phyloP scores from a whole-genome alignment of 2,329 filamentous ascomycete genomes.

The Dryadomyces quercivorus region DNA sequence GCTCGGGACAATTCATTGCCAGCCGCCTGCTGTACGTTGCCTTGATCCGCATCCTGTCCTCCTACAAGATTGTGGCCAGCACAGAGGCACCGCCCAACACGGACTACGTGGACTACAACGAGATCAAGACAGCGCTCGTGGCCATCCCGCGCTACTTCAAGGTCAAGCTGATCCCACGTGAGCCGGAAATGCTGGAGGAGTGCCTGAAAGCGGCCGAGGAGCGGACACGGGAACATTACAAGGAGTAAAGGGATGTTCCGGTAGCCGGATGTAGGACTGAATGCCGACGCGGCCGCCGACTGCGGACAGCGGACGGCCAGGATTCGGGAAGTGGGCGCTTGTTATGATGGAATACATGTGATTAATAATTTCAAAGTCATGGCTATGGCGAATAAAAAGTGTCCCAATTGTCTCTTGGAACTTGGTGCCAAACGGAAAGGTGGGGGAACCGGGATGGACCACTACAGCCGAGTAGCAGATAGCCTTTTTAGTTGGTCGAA shows the following conservation, averaged over 20 bases:
- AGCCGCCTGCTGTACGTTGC: slow-evolving; percentile 52
- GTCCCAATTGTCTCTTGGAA: no score
- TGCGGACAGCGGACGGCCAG: no score
- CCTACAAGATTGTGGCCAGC: slow-evolving; percentile 38
- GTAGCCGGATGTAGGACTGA: not conserved
- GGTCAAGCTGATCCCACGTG: slow-evolving; percentile 10
- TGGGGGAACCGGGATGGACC: no score
- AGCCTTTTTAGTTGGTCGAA: no score
- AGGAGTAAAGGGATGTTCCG: slow-evolving; percentile 4
- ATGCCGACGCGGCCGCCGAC: not conserved
- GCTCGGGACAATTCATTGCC: slow-evolving; percentile 49
- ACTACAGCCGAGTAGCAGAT: no score
- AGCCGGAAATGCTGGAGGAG: slow-evolving; percentile 1
- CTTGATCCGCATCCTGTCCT: slow-evolving; percentile 36
- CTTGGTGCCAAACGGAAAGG: no score
- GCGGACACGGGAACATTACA: slow-evolving; percentile 10
- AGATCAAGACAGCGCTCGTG: slow-evolving; percentile 10
- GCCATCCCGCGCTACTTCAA: slow-evolving; percentile 11
- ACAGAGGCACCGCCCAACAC: slow-evolving; percentile 46
- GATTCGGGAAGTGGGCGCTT: no score
- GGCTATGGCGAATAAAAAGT: no score
- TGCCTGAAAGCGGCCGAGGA: slow-evolving; percentile 5
- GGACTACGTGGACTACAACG: slow-evolving; percentile 12
- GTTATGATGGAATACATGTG: no score
- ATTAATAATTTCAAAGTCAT: no score